A percentile compares a stretch with the other conserved stretches of the same genome.
These are phyloP conservation scores for Boletus rex-veris DNA, from an alignment of 768 basidiomycete genomes.

Conservation along the genomic window DNA sequence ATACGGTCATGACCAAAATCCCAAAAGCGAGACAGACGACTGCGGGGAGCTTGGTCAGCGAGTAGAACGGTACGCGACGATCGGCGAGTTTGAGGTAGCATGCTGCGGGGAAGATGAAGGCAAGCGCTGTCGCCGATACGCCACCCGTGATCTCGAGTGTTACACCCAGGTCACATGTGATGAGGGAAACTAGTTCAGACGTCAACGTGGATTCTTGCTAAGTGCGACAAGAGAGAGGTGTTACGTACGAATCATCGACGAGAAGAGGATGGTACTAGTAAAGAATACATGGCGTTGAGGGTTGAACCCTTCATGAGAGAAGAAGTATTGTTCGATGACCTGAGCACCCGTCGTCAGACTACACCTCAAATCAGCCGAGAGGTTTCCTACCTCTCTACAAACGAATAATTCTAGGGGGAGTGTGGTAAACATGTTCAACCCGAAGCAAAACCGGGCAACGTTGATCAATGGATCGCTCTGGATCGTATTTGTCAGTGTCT, in stretches of 20 bases:
- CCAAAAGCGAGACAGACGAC: constrained; percentile 73
- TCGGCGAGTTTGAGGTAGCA: constrained; percentile 79
- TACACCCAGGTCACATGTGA: constrained; percentile 96
- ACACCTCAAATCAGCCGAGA: background rate
- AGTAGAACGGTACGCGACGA: constrained; percentile 55
- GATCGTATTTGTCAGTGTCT: constrained; percentile 1
- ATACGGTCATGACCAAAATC: constrained; percentile 69
- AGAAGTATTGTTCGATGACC: constrained; percentile 97
- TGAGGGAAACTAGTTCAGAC: constrained; percentile 65
- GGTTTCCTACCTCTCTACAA: constrained; percentile 75
- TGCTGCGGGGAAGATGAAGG: constrained; percentile 87
- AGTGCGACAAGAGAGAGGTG: background rate
- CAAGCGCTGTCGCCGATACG: constrained; percentile 85
- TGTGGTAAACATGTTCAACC: constrained; percentile 97
- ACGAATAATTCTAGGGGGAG: constrained; percentile 95
- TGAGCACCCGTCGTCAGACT: constrained; percentile 28
- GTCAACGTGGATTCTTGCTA: background rate
- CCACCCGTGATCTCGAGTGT: constrained; percentile 99
- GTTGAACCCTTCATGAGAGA: constrained; percentile 81
- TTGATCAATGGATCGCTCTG: constrained; percentile 89
- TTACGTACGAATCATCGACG: constrained; percentile 75
- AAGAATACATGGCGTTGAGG: constrained; percentile 85
- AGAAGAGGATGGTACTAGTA: constrained; percentile 78
- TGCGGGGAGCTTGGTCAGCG: constrained; percentile 73
- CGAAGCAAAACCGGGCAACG: constrained; percentile 90